Evolutionary conservation across 2,329 filamentous ascomycete genomes (phyloP).

Genomic region (Pseudogymnoascus sp.): DNA sequence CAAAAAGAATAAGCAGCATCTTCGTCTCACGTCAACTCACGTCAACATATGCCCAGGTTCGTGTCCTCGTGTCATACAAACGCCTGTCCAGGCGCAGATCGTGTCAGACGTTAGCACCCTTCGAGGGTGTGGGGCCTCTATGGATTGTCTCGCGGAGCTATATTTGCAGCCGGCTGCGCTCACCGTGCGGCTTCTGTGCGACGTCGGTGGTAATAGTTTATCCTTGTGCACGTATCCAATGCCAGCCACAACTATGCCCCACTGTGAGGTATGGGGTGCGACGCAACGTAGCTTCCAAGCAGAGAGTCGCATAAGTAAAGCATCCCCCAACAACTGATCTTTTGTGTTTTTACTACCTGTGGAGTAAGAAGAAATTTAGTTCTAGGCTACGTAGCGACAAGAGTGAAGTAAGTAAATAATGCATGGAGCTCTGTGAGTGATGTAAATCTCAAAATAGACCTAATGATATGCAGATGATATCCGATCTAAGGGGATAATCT

Average conservation of each 20-base stretch:
- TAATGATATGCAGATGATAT: not conserved
- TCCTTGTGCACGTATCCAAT: not conserved
- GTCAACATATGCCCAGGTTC: not conserved
- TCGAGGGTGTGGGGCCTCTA: not conserved
- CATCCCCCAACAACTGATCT: not conserved
- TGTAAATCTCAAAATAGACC: not conserved
- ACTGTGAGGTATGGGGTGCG: not conserved
- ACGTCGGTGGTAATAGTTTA: not conserved
- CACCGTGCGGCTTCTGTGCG: not conserved
- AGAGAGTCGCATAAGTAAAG: not conserved
- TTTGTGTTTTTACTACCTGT: not conserved
- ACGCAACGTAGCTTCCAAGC: not conserved
- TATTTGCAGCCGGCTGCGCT: not conserved
- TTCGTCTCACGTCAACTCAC: not conserved
- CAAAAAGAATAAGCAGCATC: constrained; percentile 4
- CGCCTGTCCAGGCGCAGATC: not conserved
- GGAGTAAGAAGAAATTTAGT: not conserved
- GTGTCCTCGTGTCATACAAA: not conserved
- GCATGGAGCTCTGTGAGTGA: not conserved
- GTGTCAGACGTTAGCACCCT: not conserved
- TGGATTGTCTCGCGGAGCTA: not conserved
- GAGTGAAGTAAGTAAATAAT: not conserved
- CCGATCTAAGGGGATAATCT: not conserved
- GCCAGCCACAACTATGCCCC: not conserved
- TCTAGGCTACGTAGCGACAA: not conserved